Evolutionary conservation across 495 filamentous ascomycete genomes (phyloP), one percentile per base, ranked within the genome.

Genomic region (Podospora sp.): DNA sequence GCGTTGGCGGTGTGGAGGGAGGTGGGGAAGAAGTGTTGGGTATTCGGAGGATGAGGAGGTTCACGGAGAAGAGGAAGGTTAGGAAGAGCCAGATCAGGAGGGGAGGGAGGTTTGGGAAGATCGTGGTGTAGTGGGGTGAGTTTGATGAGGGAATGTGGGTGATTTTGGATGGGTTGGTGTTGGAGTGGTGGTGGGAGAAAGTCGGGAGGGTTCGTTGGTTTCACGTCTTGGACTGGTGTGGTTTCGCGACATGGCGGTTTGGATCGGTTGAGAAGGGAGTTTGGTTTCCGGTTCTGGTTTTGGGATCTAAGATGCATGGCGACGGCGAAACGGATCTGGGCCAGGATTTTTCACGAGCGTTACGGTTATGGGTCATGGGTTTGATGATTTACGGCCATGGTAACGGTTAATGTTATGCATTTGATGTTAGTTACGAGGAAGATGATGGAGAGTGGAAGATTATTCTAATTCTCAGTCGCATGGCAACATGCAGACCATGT

Each of bases 51-150:
- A 72, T 69, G 58, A 76, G 75, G 72, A 71, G 76, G 65, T 83
- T 75, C 65, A 82, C 81, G 0, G 78, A 80, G 66, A 76, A 72
- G 71, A 72, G 71, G 52, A 69, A 56, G 20, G 78, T 81, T 20
- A 71, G 71, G 67, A 78, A 77, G 69, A 77, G 75, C 36, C 69
- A 72, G 69, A 77, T 77, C 29, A 21, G 65, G 58, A 65, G 63
- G 62, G 46, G 62, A 20, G 62, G 67, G 71, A 46, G 40, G 40
- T 14, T 46, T 46, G 40, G 40, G 5, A 46, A 18, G 40, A 11
- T 18, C 14, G 12, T 46, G 40, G 40, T 46, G 40, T 46, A 18
- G 16, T 4, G 9, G 40, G 5, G 40, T 2, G 14, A 6, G 40
- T 6, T 6, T 46, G 40, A 18, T 46, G 40, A 2, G n/a, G n/a